Base-by-base conservation (phyloP, 306 rosid genomes). In the Phaseolus lunatus region DNA sequence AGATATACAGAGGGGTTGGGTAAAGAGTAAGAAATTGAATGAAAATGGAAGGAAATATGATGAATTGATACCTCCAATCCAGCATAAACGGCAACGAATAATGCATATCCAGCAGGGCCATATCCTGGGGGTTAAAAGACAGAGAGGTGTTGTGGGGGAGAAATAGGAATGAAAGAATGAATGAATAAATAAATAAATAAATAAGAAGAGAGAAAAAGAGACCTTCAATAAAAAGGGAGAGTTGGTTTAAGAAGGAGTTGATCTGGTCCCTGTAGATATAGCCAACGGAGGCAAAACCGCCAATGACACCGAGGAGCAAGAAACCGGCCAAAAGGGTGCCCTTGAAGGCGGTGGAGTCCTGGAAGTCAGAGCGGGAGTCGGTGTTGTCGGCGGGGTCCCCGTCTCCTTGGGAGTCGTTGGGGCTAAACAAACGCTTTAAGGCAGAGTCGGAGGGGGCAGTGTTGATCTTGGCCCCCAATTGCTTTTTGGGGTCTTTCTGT, bases 81-180 rank as follows among this genome's bases (percentile, higher is more conserved):
- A 27, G 98, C 99, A 89, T 92, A 96, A 78, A 86, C 99, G 1
- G 97, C 97, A 16, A 96, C 88, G 48, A 96, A 96, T 63, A 96
- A 73, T 19, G 99, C 99, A 78, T 96, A 96, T 54, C 99, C 99
- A 76, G 90, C 91, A 9, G 96, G 91, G 73, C 99, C 99, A 85
- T 96, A 96, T 79, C 98, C 98, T 94, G 90, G 49, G 70, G 72
- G 68, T 56, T 12, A 86, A 81, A 83, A 56, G 44, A 22, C 7
- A 47, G 70, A 68, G 31, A 12, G 31, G 29, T 24, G 65, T 1
- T 26, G 48, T 0, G 70, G 31, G 53, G 0, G 22, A n/a, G 27
- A 16, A 0, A 5, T 18, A 16, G 16, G 9, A 52, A 53, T 37
- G n/a, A n/a, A n/a, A n/a, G n/a, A n/a, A n/a, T n/a, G n/a, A n/a